phyloP scores from a whole-genome alignment of 495 filamentous ascomycete species.

The Aspergillus diversus region DNA sequence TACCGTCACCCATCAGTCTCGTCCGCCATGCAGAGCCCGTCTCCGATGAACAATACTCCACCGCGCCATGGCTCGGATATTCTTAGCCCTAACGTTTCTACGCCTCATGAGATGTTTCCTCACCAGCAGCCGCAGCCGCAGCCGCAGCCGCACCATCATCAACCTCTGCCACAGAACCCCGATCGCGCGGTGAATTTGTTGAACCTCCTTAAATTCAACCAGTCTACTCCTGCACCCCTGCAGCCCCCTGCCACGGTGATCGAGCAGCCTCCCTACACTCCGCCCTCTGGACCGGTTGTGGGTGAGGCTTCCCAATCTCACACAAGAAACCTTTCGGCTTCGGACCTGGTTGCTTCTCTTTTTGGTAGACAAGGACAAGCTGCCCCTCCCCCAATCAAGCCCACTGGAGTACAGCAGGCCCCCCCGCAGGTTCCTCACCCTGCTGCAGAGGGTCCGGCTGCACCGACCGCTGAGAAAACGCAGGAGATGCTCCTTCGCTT shows the following conservation, averaged over 20 bases:
- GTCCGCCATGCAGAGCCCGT: conserved; percentile 45
- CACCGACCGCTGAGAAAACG: conserved; percentile 50
- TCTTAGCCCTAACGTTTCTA: conserved; percentile 51
- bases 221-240: conserved; percentile 40
- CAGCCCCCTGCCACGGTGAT: conserved; percentile 32
- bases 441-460: conserved; percentile 29
- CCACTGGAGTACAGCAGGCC: conserved; percentile 22
- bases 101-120: conserved; percentile 41
- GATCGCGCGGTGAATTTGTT: conserved; percentile 74
- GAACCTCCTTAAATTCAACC: conserved; percentile 85
- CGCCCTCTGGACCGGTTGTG: conserved; percentile 38
- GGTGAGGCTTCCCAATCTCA: conserved; percentile 44
- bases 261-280: conserved; percentile 44
- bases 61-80: conserved; percentile 55
- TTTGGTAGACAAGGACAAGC: conserved; percentile 44
- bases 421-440: conserved; percentile 33
- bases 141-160: conserved; percentile 31
- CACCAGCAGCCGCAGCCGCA: conserved; percentile 31
- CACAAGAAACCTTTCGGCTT: conserved; percentile 60
- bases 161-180: conserved; percentile 45
- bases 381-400: conserved; percentile 26
- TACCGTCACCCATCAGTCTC: conserved; percentile 55
- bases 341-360: conserved; percentile 66
- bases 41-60: conserved; percentile 43
- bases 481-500: conserved; percentile 69